Evolutionary conservation across 805 yeast species (phyloP).

Genomic region (Candida vartiovaarae): DNA sequence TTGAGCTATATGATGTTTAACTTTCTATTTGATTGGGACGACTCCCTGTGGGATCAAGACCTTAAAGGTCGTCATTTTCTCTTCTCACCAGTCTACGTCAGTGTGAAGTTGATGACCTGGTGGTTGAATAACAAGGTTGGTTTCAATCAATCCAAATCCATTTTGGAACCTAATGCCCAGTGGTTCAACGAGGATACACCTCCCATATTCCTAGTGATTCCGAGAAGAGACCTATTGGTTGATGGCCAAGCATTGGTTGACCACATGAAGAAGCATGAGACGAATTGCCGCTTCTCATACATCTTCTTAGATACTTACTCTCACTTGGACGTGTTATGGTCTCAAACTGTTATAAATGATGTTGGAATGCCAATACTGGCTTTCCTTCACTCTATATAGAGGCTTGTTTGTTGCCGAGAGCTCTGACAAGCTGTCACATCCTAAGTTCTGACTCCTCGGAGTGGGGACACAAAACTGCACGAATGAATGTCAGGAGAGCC

Average conservation of each 20-base stretch:
- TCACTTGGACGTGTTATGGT: constrained; percentile 93
- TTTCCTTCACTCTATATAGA: neutral
- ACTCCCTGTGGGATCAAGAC: constrained; percentile 61
- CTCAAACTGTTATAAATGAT: constrained; percentile 60
- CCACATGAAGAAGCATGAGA: constrained; percentile 59
- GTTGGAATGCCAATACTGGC: constrained; percentile 45
- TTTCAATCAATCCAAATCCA: constrained; percentile 30
- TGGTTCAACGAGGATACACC: constrained; percentile 56
- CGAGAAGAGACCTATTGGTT: constrained; percentile 70
- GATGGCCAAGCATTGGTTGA: constrained; percentile 61
- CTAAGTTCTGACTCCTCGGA: no score
- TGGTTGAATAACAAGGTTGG: constrained; percentile 60
- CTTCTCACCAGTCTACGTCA: constrained; percentile 79
- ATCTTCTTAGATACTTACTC: constrained; percentile 54
- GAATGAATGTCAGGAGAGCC: no score
- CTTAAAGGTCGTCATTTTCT: constrained; percentile 70
- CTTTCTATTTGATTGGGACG: constrained; percentile 84
- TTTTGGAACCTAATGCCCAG: constrained; percentile 42
- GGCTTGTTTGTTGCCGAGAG: no score
- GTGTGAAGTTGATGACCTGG: constrained; percentile 83
- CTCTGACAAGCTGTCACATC: no score
- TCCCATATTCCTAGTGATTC: constrained; percentile 57
- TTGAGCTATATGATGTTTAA: constrained; percentile 79
- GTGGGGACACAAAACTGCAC: no score
- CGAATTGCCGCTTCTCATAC: constrained; percentile 21